These are phyloP conservation scores for Fusarium humuli DNA, from an alignment of 2,329 filamentous ascomycete genomes.

Conservation along the genomic window DNA sequence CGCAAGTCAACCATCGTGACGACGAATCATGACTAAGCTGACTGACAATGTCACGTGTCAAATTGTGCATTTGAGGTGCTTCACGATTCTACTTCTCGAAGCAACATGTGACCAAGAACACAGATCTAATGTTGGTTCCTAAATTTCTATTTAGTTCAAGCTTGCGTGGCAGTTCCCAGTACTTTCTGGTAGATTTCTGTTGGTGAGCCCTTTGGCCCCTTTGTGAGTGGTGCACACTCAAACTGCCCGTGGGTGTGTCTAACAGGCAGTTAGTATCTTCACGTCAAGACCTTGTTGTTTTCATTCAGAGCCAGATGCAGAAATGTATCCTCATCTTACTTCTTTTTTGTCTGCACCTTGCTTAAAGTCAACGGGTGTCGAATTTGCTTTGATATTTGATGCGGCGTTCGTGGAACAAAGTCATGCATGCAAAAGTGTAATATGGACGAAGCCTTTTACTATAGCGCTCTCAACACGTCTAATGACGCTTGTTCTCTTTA, in stretches of 20 bases:
- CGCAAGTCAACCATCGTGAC: slow-evolving; percentile 44
- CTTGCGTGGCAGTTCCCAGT: no score
- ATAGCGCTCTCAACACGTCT: background rate
- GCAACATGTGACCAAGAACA: background rate
- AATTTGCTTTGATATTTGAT: background rate
- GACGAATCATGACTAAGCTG: slow-evolving; percentile 42
- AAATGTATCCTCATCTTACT: background rate
- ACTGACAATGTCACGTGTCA: slow-evolving; percentile 21
- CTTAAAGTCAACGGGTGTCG: background rate
- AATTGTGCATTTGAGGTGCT: no score
- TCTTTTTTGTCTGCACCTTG: background rate
- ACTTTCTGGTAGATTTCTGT: background rate
- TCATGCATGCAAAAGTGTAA: accelerated
- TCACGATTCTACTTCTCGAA: background rate
- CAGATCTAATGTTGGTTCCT: background rate
- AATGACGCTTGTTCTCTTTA: background rate
- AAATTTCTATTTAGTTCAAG: background rate
- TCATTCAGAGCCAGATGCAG: background rate
- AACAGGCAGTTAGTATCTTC: background rate
- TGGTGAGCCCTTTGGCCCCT: background rate
- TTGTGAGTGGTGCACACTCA: background rate
- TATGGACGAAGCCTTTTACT: background rate
- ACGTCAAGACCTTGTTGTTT: background rate
- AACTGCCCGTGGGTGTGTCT: background rate
- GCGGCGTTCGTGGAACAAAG: background rate